Percentiles rank a stretch among this genome's conserved stretches.
phyloP scores from a whole-genome alignment of 352 stramenopile genomes.

The Elongisporangium prolatum region DNA sequence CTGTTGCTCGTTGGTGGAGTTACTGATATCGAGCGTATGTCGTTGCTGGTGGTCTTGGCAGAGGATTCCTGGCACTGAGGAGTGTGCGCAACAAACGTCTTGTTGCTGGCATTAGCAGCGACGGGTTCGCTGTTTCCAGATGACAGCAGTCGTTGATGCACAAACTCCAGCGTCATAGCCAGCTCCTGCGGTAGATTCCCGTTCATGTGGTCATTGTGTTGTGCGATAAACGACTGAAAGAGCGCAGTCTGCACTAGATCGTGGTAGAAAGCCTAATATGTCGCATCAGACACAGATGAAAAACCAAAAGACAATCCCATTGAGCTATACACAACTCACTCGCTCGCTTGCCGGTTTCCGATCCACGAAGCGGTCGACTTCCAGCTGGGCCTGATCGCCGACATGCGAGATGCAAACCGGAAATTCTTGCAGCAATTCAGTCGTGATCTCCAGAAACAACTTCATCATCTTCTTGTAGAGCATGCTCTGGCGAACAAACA shows the following conservation, averaged over 20 bases:
- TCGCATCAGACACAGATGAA: neutral
- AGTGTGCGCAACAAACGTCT: constrained; percentile 36
- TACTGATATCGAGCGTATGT: no score
- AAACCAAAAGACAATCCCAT: neutral
- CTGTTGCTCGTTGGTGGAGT: neutral
- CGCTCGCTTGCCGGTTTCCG: constrained; percentile 18
- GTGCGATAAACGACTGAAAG: constrained; percentile 35
- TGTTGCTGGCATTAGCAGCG: constrained; percentile 7
- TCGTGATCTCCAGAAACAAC: constrained; percentile 19
- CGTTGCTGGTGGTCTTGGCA: no score
- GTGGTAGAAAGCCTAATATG: constrained; percentile 22
- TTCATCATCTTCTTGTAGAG: constrained; percentile 26
- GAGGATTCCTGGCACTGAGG: constrained; percentile 1
- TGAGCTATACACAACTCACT: constrained; percentile 11
- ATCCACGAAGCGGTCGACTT: constrained; percentile 15
- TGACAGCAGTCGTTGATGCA: constrained; percentile 24
- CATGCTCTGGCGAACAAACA: constrained; percentile 15
- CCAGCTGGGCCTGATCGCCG: constrained; percentile 13
- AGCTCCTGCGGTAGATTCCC: constrained; percentile 22
- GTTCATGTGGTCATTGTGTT: constrained; percentile 31
- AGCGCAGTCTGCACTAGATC: constrained; percentile 23
- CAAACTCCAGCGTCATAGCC: constrained; percentile 31
- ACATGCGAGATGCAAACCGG: constrained; percentile 10
- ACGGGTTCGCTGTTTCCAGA: constrained; percentile 1
- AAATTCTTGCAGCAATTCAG: constrained; percentile 12